Evolutionary conservation across 495 filamentous ascomycete species (phyloP).

Genomic region (Talaromyces wortmannii): DNA sequence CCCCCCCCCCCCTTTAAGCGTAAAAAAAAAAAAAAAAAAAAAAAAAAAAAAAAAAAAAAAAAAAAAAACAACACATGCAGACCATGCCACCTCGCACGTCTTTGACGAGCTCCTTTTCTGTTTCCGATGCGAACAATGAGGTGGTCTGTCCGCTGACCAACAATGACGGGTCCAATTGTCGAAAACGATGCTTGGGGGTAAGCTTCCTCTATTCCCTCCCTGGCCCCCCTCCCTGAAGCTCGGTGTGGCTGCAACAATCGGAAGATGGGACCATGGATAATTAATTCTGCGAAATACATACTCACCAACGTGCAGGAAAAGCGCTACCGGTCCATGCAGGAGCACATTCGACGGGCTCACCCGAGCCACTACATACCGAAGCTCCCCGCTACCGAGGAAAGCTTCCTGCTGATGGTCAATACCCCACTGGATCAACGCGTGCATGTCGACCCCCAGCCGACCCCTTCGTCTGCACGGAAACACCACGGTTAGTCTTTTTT

Average conservation of each 20-base stretch:
- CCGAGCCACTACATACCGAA: slow-evolving; percentile 97
- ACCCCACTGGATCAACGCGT: slow-evolving; percentile 73
- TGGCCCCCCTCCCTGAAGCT: slow-evolving; percentile 5
- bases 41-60: too few relatives aligned
- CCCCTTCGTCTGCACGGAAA: slow-evolving; percentile 7
- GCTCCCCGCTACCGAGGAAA: slow-evolving; percentile 97
- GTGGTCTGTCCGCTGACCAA: slow-evolving; percentile 95
- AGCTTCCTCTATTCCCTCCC: slow-evolving; percentile 37
- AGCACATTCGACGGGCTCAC: slow-evolving; percentile 96
- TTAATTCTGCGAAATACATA: too few relatives aligned
- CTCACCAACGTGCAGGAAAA: slow-evolving; percentile 59
- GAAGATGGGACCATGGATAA: too few relatives aligned
- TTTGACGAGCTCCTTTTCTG: slow-evolving; percentile 84
- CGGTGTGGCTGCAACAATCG: too few relatives aligned
- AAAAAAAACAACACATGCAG: slow-evolving; percentile 31
- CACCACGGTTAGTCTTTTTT: slow-evolving; percentile 26
- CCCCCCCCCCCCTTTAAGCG: too few relatives aligned
- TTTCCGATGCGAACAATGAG: slow-evolving; percentile 87
- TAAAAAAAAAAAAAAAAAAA: too few relatives aligned
- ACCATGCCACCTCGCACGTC: slow-evolving; percentile 83
- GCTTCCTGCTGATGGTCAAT: slow-evolving; percentile 92
- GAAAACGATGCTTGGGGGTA: slow-evolving; percentile 95
- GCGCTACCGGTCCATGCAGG: slow-evolving; percentile 97
- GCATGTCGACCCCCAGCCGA: slow-evolving; percentile 49
- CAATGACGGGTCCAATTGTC: slow-evolving; percentile 94